Evolutionary conservation across 169 alveolate species (phyloP).

Genomic region (Plasmodium relictum): DNA sequence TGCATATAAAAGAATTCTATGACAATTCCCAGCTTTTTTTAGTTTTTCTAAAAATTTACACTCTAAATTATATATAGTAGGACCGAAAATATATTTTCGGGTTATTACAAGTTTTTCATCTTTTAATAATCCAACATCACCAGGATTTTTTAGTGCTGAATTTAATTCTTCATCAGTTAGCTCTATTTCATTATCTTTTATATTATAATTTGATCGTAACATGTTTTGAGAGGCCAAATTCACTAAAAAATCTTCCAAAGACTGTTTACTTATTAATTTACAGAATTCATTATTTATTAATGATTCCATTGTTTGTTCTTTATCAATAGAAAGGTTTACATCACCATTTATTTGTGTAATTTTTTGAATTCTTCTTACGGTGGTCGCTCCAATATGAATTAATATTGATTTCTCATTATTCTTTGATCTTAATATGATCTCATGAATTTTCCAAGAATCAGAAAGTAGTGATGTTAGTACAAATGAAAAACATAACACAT

Average conservation of each 20-base stretch:
- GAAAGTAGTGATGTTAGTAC: slow-evolving; percentile 27
- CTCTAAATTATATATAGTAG: slow-evolving; percentile 70
- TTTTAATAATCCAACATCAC: slow-evolving; percentile 65
- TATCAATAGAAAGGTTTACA: slow-evolving; percentile 39
- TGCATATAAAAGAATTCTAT: slow-evolving; percentile 44
- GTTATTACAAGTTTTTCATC: slow-evolving; percentile 40
- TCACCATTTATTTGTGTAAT: slow-evolving; percentile 37
- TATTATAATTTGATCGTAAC: slow-evolving; percentile 2
- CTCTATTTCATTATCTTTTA: neutral
- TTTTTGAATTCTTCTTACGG: slow-evolving; percentile 40
- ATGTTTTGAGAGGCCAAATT: slow-evolving; percentile 2
- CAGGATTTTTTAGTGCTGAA: slow-evolving; percentile 33
- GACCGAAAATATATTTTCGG: slow-evolving; percentile 64
- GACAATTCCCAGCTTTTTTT: slow-evolving; percentile 59
- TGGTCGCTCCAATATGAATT: slow-evolving; percentile 59
- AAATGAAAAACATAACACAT: slow-evolving; percentile 39
- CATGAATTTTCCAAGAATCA: slow-evolving; percentile 72
- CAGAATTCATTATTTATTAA: slow-evolving; percentile 12
- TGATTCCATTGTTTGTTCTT: slow-evolving; percentile 34
- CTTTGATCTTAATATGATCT: slow-evolving; percentile 27
- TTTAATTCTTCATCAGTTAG: slow-evolving; percentile 15
- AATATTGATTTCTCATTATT: slow-evolving; percentile 17
- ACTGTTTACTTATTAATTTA: slow-evolving; percentile 4
- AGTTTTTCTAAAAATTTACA: slow-evolving; percentile 58
- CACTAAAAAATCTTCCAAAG: slow-evolving; percentile 11